phyloP scores from a whole-genome alignment of 805 yeast genomes.

The Kodamaea nitidulidarum region DNA sequence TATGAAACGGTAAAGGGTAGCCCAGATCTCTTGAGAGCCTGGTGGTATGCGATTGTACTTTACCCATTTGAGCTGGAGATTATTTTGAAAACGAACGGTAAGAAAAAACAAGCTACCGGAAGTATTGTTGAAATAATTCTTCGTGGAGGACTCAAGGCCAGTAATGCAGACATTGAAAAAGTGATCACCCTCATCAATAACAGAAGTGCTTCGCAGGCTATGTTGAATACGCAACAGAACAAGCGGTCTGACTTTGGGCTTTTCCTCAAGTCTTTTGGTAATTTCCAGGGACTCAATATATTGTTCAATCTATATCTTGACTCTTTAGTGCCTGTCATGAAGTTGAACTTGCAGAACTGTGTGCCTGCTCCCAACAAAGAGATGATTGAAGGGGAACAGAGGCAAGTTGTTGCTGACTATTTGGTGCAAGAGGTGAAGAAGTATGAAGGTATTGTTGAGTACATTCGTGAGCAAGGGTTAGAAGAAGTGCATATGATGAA shows the following conservation, averaged over 20 bases:
- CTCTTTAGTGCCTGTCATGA: slow-evolving; percentile 14
- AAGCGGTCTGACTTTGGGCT: slow-evolving; percentile 59
- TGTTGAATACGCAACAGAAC: slow-evolving; percentile 18
- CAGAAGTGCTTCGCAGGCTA: slow-evolving; percentile 17
- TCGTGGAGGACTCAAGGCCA: slow-evolving; percentile 66
- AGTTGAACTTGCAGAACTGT: neutral
- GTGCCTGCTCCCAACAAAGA: slow-evolving; percentile 9
- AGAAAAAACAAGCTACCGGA: slow-evolving; percentile 26
- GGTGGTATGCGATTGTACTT: slow-evolving; percentile 50
- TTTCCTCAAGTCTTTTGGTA: slow-evolving; percentile 51
- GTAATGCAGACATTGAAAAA: slow-evolving; percentile 51
- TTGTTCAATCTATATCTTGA: slow-evolving; percentile 36
- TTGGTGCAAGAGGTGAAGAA: slow-evolving; percentile 14
- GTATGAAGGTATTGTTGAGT: slow-evolving; percentile 30
- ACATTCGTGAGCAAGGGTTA: slow-evolving; percentile 34
- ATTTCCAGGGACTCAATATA: slow-evolving; percentile 45
- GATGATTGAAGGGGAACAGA: neutral
- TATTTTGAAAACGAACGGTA: slow-evolving; percentile 34
- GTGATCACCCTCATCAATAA: slow-evolving; percentile 42
- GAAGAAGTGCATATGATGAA: slow-evolving; percentile 46
- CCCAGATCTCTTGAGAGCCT: slow-evolving; percentile 18
- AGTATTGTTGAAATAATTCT: slow-evolving; percentile 50
- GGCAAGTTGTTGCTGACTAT: neutral
- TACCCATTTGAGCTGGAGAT: slow-evolving; percentile 43
- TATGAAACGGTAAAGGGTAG: slow-evolving; percentile 1